Percentiles rank a stretch among this genome's conserved stretches.
Conservation (phyloP, 495 filamentous ascomycete genomes). For the Xanthoparmelia taractica region DNA sequence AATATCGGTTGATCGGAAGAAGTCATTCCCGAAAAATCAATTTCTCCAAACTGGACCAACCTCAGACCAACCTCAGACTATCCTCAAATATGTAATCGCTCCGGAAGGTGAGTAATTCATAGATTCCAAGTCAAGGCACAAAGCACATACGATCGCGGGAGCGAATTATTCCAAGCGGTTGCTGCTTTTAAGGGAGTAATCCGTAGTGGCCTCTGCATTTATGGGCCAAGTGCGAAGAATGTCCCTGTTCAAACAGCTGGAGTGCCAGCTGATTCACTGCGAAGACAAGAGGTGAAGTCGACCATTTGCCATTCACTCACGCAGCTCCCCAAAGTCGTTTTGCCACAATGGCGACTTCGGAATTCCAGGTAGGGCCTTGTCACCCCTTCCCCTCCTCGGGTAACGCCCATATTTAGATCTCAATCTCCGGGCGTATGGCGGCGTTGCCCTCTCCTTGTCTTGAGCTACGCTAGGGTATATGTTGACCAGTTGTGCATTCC, state of each 20-base stretch:
- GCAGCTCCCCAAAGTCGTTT: constrained; percentile 2
- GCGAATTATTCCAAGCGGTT: neutral
- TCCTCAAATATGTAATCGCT: neutral
- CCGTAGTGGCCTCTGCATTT: neutral
- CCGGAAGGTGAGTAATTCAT: neutral
- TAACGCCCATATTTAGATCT: constrained; percentile 23
- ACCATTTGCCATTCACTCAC: neutral
- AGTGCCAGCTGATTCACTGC: neutral
- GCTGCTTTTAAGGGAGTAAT: neutral
- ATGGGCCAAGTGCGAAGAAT: neutral
- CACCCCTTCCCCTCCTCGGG: constrained; percentile 14
- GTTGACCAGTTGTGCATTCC: constrained; percentile 24
- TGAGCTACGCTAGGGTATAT: constrained; percentile 25
- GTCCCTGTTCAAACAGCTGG: neutral
- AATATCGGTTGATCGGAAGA: neutral
- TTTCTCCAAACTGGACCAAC: too few species aligned
- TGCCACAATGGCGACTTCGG: constrained; percentile 19
- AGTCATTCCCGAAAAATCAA: neutral
- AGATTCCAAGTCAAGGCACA: neutral
- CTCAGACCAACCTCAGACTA: too few species aligned
- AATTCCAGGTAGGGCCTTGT: constrained; percentile 22
- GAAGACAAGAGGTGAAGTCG: neutral
- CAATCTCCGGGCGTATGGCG: constrained; percentile 17
- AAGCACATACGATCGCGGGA: neutral
- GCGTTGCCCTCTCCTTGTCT: constrained; percentile 11